These are phyloP conservation scores for Aspergillus ostianus DNA, from an alignment of 495 filamentous ascomycete genomes.

Conservation along the genomic window DNA sequence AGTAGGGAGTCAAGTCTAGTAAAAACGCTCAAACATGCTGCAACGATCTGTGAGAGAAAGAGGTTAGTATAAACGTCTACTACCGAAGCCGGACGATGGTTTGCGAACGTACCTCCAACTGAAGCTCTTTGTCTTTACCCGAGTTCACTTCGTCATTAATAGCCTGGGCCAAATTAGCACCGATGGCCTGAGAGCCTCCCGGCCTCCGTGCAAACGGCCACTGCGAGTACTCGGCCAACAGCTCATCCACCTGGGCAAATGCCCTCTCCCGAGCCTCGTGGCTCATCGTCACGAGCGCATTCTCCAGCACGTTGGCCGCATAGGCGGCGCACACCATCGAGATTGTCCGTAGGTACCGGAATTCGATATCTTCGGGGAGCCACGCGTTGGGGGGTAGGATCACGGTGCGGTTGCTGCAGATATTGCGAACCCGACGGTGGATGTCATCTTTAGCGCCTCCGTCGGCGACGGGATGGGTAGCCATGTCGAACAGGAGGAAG, in stretches of 20 bases:
- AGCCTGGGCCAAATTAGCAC: constrained; percentile 89
- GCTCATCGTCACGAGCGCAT: constrained; percentile 88
- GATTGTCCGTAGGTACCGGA: constrained; percentile 85
- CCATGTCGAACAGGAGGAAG: constrained; percentile 99
- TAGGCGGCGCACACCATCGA: constrained; percentile 98
- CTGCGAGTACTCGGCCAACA: constrained; percentile 93
- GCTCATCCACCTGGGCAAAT: constrained; percentile 94
- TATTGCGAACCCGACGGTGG: constrained; percentile 82
- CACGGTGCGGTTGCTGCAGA: constrained; percentile 90
- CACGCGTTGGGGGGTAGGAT: constrained; percentile 80
- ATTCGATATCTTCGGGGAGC: constrained; percentile 91
- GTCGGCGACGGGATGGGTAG: constrained; percentile 96
- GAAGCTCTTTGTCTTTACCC: constrained; percentile 86
- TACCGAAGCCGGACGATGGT: neutral
- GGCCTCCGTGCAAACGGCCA: constrained; percentile 88
- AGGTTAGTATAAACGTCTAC: constrained; percentile 21
- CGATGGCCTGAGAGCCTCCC: constrained; percentile 72
- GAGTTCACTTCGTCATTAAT: constrained; percentile 83
- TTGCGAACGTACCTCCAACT: constrained; percentile 71
- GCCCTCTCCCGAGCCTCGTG: constrained; percentile 92
- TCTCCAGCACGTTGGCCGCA: constrained; percentile 96
- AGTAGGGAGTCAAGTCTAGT: constrained; percentile 93
- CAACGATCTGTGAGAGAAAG: constrained; percentile 63
- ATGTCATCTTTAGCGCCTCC: constrained; percentile 97
- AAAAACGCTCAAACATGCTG: constrained; percentile 94